Conservation (phyloP, 2,329 filamentous ascomycete species). For the Periconia sp. region DNA sequence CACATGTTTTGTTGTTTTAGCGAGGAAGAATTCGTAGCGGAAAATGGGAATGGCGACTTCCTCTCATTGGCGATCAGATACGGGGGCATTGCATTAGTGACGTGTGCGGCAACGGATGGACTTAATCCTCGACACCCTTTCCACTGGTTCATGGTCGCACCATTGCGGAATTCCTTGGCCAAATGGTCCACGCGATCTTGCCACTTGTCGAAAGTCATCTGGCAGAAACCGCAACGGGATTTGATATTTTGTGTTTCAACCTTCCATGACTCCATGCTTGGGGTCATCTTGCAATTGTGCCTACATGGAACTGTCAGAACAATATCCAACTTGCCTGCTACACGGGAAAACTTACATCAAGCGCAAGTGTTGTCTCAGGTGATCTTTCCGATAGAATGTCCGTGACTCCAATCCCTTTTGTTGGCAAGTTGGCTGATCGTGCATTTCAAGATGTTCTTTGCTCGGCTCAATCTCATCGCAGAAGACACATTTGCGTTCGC, state of each 20-base stretch:
- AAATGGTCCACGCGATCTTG: constrained; percentile 56
- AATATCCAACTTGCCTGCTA: not conserved
- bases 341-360: constrained; percentile 47
- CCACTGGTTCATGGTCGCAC: constrained; percentile 57
- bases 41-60: constrained; percentile 50
- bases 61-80: constrained; percentile 54
- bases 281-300: constrained; percentile 62
- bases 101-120: constrained; percentile 49
- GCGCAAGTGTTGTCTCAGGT: constrained; percentile 62
- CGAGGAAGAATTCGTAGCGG: constrained; percentile 43
- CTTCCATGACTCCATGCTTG: constrained; percentile 67
- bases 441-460: constrained; percentile 58
- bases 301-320: constrained; percentile 7
- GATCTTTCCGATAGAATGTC: constrained; percentile 65
- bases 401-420: constrained; percentile 66
- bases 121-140: constrained; percentile 58
- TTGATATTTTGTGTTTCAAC: constrained; percentile 57
- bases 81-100: constrained; percentile 55
- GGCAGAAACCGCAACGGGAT: constrained; percentile 58
- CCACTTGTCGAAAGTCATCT: constrained; percentile 52
- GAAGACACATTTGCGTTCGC: constrained; percentile 60
- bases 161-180: constrained; percentile 57
- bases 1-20: constrained; percentile 16
- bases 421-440: constrained; percentile 65
- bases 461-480: constrained; percentile 58